Evolutionary conservation across 306 rosid species (phyloP).

Genomic region (Rosa chinensis): DNA sequence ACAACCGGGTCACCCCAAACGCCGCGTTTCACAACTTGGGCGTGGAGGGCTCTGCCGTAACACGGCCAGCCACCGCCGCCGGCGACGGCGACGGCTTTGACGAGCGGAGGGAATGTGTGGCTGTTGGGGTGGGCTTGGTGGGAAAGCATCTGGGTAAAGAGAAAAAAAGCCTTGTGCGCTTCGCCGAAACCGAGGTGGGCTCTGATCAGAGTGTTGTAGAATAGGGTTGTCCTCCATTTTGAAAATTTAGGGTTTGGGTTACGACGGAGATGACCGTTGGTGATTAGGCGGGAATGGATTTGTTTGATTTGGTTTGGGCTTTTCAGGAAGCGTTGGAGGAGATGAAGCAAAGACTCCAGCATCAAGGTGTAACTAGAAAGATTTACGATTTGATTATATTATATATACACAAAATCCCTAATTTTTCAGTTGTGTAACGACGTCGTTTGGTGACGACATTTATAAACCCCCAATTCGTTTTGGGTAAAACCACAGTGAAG

Average conservation of each 20-base stretch:
- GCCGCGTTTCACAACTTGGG: conserved; percentile 58
- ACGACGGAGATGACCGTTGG: conserved; percentile 43
- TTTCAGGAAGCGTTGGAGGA: conserved; percentile 54
- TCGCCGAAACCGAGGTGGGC: conserved; percentile 44
- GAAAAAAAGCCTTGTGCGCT: conserved; percentile 38
- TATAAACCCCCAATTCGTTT: neutral
- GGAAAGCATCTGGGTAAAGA: conserved; percentile 72
- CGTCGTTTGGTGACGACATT: neutral
- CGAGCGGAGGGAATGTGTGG: conserved; percentile 65
- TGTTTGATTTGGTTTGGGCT: conserved; percentile 45
- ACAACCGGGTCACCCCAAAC: conserved; percentile 51
- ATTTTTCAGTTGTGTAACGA: neutral
- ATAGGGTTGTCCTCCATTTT: conserved; percentile 62
- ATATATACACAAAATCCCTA: too few relatives aligned
- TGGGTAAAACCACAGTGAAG: neutral
- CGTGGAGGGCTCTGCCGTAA: conserved; percentile 42
- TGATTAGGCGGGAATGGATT: conserved; percentile 57
- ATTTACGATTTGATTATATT: neutral
- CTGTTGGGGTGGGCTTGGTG: conserved; percentile 53
- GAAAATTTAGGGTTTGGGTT: conserved; percentile 18
- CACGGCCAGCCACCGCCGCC: neutral
- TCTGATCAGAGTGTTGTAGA: conserved; percentile 65
- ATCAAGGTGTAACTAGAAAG: neutral
- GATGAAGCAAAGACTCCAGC: conserved; percentile 47
- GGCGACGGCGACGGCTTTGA: conserved; percentile 41